Evolutionary conservation across 495 filamentous ascomycete species (phyloP), one percentile per base, ranked within the genome.

Genomic region (Aspergillus funiculosus): DNA sequence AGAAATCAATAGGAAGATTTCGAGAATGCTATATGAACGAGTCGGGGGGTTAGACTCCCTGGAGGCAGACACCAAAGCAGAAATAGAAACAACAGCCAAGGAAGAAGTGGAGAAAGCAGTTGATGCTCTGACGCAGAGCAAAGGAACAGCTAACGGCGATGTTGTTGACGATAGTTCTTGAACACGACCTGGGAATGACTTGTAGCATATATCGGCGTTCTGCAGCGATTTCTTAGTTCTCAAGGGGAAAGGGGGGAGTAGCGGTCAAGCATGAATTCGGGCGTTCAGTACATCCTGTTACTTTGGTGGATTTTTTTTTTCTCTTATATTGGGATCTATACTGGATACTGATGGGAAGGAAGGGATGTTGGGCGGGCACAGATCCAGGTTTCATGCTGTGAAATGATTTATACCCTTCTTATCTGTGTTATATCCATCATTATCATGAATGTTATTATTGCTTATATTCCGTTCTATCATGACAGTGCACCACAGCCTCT

Each of bases 1-100:
- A 4, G 78, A 82, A 34, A 89, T 95, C 66, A 95, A 95, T 60
- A 80, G 87, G 34, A 82, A 79, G 26, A 79, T 95, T 19, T 92
- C 85, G 10, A 78, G 86, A 13, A 82, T 78, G 64, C 67, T 96
- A n/a, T 96, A 96, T 59, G 85, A 94, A 28, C 78, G 80, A 27
- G 79, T 90, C 10, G 78, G 76, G 5, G 80, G 83, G 34, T 69
- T 72, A 1, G 71, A 75, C n/a, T 62, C 67, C 2, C 60, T 84
- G 7, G 74, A 79, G 24, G 69, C 77, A 7, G 73, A 77, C 9
- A 72, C 76, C 27, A 75, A 76, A 48, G 72, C 74, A 25, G 67
- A 68, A 6, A 83, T 87, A 63, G 84, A 91, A 65, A 74, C 72
- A 54, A 69, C 83, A 37, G 89, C 88, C 5, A 75, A 67, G 6